Evolutionary conservation across 2,329 filamentous ascomycete species (phyloP).

Genomic region (Phoma sp.): DNA sequence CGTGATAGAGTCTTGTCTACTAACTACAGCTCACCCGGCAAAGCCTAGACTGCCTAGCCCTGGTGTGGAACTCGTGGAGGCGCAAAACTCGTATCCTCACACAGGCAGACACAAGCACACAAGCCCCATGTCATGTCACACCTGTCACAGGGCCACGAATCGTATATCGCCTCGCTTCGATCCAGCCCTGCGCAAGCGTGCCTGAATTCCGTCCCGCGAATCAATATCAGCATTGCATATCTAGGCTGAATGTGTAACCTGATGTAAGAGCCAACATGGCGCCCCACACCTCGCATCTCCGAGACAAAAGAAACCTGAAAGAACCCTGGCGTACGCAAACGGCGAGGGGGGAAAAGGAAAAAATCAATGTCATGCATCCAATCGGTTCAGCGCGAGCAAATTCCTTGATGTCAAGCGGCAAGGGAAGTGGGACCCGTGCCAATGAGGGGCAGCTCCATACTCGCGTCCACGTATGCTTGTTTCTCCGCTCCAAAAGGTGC

Average conservation of each 20-base stretch:
- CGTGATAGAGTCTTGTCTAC: neutral
- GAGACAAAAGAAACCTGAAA: neutral
- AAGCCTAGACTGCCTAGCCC: neutral
- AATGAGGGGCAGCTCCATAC: neutral
- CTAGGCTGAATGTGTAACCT: neutral
- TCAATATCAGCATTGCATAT: slow-evolving; percentile 1
- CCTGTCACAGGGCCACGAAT: neutral
- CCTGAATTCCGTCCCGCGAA: neutral
- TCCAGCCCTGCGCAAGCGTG: slow-evolving; percentile 10
- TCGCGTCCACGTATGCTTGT: neutral
- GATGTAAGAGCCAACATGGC: neutral
- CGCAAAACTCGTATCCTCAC: neutral
- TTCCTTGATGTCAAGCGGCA: neutral
- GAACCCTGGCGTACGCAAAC: neutral
- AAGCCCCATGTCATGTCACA: neutral
- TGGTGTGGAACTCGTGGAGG: no score
- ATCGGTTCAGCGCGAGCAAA: neutral
- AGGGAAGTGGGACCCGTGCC: neutral
- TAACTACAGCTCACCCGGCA: neutral
- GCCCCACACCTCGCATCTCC: slow-evolving; percentile 13
- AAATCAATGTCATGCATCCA: slow-evolving; percentile 1
- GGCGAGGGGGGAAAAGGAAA: neutral
- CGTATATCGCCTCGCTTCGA: neutral
- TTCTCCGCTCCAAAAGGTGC: neutral
- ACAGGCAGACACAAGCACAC: neutral